Base-by-base conservation (phyloP, 306 rosid species). In the Medicago lupulina region DNA sequence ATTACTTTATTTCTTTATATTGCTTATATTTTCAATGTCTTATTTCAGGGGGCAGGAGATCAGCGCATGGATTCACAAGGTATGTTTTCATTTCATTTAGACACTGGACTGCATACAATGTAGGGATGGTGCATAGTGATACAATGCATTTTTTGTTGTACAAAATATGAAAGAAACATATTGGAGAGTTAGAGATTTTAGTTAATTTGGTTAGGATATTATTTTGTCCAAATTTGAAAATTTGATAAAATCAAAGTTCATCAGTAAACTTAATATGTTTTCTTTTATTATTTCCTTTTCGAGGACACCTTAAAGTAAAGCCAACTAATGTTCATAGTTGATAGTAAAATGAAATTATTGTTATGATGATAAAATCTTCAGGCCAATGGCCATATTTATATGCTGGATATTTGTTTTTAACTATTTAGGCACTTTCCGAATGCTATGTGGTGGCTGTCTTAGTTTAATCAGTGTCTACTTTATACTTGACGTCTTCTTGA, bases 11-110 rank as follows among this genome's bases (percentile, higher is more conserved):
- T 61, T 39, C 0, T 59, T n/a, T 51, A 72, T 75, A 31, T 80
- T 80, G 67, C 78, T 79, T 49, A 87, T 58, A 41, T 79, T 77
- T 64, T 21, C 50, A 78, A 83, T 75, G 43, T 44, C 67, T 60
- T 79, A 50, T 81, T 70, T 77, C 86, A 96, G 99, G 96, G 99
- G 40, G 70, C 80, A 36, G 96, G 92, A 67, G 88, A 91, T 68
- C 96, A 84, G 79, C 89, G 77, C 62, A 65, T 82, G n/a, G 89
- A 87, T 60, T 81, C 84, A 46, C 78, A 80, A 74, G 98, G 99
- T 96, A 87, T 83, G 96, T 43, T 61, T 71, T 46, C 53, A 51
- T 68, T 69, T 41, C 34, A 14, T 36, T 77, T 25, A 60, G 43
- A 58, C 72, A 16, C 18, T 28, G 40, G 70, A 17, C 3, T 17